A percentile compares a stretch with the other conserved stretches of the same genome.
Evolutionary conservation across 2,329 filamentous ascomycete species (phyloP).

Genomic region (Elsinoe batatas): DNA sequence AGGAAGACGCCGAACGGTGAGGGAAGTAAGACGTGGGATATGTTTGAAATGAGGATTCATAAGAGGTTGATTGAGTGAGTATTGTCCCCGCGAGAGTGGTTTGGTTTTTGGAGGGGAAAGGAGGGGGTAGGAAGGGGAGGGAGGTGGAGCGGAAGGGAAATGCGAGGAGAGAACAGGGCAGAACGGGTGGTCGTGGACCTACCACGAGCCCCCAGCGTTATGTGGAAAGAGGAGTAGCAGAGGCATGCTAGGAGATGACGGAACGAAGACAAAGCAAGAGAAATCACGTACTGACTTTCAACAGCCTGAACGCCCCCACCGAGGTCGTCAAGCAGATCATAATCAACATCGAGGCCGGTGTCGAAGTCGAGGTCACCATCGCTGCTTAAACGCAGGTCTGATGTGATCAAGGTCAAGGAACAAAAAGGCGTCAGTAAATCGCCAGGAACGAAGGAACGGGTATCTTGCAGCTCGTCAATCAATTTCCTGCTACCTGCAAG

Average conservation of each 20-base stretch:
- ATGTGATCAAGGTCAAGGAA: background rate
- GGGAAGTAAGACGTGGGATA: conserved; percentile 99
- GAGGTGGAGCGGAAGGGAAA: conserved; percentile 29
- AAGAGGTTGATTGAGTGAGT: conserved; percentile 88
- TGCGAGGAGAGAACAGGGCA: conserved; percentile 21
- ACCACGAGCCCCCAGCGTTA: too few species aligned
- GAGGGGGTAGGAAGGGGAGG: background rate
- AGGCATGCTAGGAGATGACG: too few species aligned
- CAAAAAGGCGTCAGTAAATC: background rate
- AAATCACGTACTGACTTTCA: conserved; percentile 15
- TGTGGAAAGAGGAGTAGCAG: too few species aligned
- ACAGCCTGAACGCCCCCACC: conserved; percentile 83
- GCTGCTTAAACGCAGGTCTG: conserved; percentile 51
- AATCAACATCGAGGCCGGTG: conserved; percentile 89
- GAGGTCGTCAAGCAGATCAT: conserved; percentile 97
- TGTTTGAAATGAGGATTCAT: conserved; percentile 98
- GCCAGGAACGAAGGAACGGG: background rate
- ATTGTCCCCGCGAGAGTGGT: background rate
- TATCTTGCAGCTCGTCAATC: conserved; percentile 12
- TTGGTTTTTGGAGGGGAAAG: background rate
- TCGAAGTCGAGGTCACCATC: conserved; percentile 89
- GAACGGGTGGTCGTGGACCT: too few species aligned
- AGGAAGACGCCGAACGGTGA: conserved; percentile 99
- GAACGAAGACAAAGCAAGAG: background rate
- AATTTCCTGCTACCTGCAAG: conserved; percentile 6